A percentile compares a stretch with the other conserved stretches of the same genome.
phyloP scores from a whole-genome alignment of 352 stramenopile species.

The Phytophthora idaei region DNA sequence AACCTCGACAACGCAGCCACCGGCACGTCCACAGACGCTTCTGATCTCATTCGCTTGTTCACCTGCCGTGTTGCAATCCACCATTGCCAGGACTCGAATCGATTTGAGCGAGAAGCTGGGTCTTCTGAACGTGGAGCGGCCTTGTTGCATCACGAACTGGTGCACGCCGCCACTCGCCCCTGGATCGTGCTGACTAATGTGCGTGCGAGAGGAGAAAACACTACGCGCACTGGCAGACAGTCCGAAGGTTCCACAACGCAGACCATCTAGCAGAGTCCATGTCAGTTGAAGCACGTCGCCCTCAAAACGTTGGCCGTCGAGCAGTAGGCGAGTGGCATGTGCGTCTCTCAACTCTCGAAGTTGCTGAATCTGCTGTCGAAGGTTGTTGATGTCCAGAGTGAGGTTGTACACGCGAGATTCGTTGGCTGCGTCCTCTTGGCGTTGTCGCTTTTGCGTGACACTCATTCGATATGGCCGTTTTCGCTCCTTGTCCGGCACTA shows the following conservation, averaged over 20 bases:
- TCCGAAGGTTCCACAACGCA: conserved; percentile 9
- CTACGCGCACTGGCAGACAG: conserved; percentile 11
- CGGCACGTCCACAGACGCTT: conserved; percentile 2
- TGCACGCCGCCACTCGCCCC: conserved; percentile 14
- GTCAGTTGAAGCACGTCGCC: conserved; percentile 23
- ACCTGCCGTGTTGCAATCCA: conserved; percentile 4
- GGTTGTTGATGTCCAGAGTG: conserved; percentile 36
- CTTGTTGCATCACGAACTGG: conserved; percentile 42
- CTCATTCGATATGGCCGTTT: conserved; percentile 29
- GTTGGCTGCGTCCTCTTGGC: conserved; percentile 12
- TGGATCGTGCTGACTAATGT: too few species aligned
- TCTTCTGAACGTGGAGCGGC: conserved; percentile 29
- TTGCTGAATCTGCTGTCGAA: conserved; percentile 33
- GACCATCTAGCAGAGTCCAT: conserved; percentile 20
- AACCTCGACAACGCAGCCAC: conserved; percentile 25
- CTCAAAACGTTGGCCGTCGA: conserved; percentile 26
- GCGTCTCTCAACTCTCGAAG: conserved; percentile 21
- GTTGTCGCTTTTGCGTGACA: conserved; percentile 12
- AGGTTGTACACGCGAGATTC: conserved; percentile 35
- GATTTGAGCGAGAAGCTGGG: conserved; percentile 25
- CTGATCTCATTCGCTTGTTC: conserved; percentile 17
- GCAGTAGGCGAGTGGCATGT: conserved; percentile 8
- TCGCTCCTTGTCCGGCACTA: conserved; percentile 22
- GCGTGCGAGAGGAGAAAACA: conserved; percentile 13
- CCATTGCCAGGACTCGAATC: conserved; percentile 22